Conservation (phyloP, 805 yeast genomes). For the baker's yeast (Saccharomyces cerevisiae) region DNA sequence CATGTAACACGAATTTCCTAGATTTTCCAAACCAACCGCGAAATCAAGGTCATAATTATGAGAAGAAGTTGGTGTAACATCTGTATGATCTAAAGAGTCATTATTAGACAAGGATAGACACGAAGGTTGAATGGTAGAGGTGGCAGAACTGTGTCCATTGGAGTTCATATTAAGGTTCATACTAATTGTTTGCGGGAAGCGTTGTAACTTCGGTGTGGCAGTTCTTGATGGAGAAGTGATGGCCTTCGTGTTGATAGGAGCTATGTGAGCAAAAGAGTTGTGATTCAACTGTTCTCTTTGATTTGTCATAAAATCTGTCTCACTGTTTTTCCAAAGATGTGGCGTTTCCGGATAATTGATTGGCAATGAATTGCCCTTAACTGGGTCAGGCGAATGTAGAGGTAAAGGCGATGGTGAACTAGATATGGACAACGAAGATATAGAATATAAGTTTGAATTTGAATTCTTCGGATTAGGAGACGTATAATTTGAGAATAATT, state of each 20-base stretch:
- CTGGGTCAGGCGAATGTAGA: conserved; percentile 1
- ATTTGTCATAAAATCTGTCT: background rate
- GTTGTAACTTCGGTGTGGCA: background rate
- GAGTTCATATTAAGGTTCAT: background rate
- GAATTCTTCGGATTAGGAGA: conserved; percentile 1
- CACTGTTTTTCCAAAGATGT: conserved; percentile 4
- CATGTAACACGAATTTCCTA: conserved; percentile 92
- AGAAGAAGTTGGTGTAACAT: background rate
- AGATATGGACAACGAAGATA: conserved; percentile 3
- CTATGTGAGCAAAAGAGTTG: conserved; percentile 2
- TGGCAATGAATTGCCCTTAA: conserved; percentile 1
- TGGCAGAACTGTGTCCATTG: background rate
- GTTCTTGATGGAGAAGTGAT: background rate
- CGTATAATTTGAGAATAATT: conserved; percentile 10
- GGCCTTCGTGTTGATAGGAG: conserved; percentile 6
- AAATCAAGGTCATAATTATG: conserved; percentile 30
- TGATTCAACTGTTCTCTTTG: conserved; percentile 1
- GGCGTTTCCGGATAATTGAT: conserved; percentile 27
- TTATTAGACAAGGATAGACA: conserved; percentile 2
- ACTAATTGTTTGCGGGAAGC: background rate
- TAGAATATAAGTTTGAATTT: conserved; percentile 6
- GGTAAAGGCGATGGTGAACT: conserved; percentile 3
- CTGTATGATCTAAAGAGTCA: background rate
- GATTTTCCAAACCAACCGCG: conserved; percentile 67
- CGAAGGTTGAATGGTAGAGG: background rate